Percentiles rank a stretch among this genome's conserved stretches.
Evolutionary conservation across 805 yeast genomes (phyloP).

Genomic region (Priceomyces haplophilus): DNA sequence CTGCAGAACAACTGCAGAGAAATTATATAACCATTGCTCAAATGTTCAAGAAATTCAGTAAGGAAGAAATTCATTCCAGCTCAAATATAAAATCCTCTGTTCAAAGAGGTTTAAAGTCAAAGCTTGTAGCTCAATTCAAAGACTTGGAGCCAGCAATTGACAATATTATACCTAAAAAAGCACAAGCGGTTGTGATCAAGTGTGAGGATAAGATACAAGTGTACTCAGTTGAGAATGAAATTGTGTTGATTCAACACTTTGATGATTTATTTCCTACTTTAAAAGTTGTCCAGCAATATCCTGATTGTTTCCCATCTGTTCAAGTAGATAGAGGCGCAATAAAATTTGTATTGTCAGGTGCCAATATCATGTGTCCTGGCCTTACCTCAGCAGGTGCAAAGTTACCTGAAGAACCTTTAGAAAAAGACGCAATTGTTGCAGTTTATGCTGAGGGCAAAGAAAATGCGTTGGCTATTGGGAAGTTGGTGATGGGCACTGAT

Average conservation of each 20-base stretch:
- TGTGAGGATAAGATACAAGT: slow-evolving; percentile 88
- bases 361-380: slow-evolving; percentile 97
- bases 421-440: slow-evolving; percentile 68
- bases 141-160: slow-evolving; percentile 74
- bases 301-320: slow-evolving; percentile 78
- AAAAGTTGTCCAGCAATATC: slow-evolving; percentile 74
- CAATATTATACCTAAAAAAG: slow-evolving; percentile 81
- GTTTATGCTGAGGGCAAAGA: slow-evolving; percentile 93
- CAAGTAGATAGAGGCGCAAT: slow-evolving; percentile 96
- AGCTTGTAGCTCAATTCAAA: slow-evolving; percentile 71
- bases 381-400: slow-evolving; percentile 81
- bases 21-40: not conserved
- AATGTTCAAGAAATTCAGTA: slow-evolving; percentile 66
- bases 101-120: slow-evolving; percentile 82
- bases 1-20: no score
- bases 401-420: slow-evolving; percentile 70
- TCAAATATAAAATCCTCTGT: slow-evolving; percentile 91
- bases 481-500: slow-evolving; percentile 79
- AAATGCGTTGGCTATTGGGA: slow-evolving; percentile 87
- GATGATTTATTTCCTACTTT: slow-evolving; percentile 76
- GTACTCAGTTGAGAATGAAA: slow-evolving; percentile 68
- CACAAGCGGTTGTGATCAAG: slow-evolving; percentile 74
- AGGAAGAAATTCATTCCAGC: slow-evolving; percentile 85
- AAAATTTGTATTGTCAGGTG: slow-evolving; percentile 91
- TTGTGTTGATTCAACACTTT: slow-evolving; percentile 76